These are phyloP conservation scores for Paecilomyces formosus DNA, from an alignment of 2,329 filamentous ascomycete species.

Conservation along the genomic window DNA sequence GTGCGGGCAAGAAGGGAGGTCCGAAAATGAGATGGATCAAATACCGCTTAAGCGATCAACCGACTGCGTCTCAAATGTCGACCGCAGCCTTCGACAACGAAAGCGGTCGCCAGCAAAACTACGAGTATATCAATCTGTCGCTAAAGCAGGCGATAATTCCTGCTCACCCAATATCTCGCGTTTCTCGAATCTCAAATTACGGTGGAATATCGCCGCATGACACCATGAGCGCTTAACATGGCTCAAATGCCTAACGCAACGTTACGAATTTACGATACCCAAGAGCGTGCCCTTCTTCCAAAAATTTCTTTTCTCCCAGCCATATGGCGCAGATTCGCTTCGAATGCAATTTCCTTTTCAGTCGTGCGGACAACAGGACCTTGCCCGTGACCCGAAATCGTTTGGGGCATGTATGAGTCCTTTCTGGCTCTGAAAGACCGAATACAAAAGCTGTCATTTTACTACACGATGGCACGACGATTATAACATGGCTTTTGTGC, in stretches of 20 bases:
- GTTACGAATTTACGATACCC: neutral
- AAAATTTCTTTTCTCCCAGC: too few relatives aligned
- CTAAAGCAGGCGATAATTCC: neutral
- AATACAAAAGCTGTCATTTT: too few relatives aligned
- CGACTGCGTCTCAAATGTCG: neutral
- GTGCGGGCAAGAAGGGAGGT: neutral
- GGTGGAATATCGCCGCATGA: neutral
- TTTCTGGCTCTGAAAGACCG: too few relatives aligned
- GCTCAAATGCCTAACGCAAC: neutral
- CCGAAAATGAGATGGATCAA: neutral
- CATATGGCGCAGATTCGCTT: too few relatives aligned
- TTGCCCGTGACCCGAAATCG: too few relatives aligned
- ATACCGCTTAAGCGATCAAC: neutral
- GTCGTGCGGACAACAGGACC: too few relatives aligned
- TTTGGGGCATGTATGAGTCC: too few relatives aligned
- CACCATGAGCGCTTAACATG: neutral
- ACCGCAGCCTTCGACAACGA: neutral
- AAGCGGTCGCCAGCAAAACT: neutral
- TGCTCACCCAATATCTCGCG: neutral
- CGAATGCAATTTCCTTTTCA: too few relatives aligned
- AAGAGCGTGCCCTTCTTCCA: neutral
- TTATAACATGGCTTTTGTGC: too few relatives aligned
- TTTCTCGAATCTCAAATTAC: neutral
- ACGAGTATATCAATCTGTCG: neutral
- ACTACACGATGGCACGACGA: too few relatives aligned